Evolutionary conservation across 352 stramenopile species (phyloP), one percentile per base, ranked within the genome.

Genomic region (Aphanomyces astaci): DNA sequence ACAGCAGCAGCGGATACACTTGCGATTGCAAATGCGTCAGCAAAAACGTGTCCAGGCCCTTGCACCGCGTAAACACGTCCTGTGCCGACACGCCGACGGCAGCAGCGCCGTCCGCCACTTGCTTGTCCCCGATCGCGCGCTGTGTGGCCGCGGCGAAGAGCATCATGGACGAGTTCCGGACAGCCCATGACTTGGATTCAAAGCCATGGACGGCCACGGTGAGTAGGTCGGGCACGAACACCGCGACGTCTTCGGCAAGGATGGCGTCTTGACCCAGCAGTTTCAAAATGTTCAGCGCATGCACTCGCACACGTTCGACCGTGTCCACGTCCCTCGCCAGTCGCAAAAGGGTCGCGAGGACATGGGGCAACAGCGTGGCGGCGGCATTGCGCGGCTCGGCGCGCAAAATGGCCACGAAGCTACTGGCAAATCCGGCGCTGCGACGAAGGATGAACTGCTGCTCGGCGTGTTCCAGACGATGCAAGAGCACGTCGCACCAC

Each of bases 111-210:
- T 94, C 87, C 11, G 85, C 85, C 64, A 93, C 85, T 31, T 87
- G 82, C 64, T 95, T 93, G 66, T 94, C 85, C 51, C 84, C 85
- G 46, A 95, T 80, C 24, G 81, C 85, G 51, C 87, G 81, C 68
- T 93, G 85, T 1, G 83, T 89, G 2, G 82, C 78, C 0, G 88
- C 88, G 2, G 86, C 81, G 53, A 96, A 96, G 45, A 96, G 80
- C 89, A 96, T 96, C 88, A 96, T 96, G 1, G 86, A 82, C 39
- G 87, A 96, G 75, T 96, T 96, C 28, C 89, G 86, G 27, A 96
- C 89, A 0, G 88, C 85, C 87, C 87, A 96, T 2, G 81, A 89
- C 11, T 78, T 79, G 55, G 83, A 86, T 31, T 95, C 82, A 64
- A 96, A 96, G 36, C 86, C 88, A 25, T 83, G 80, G 28, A 96